Evolutionary conservation across 2,329 filamentous ascomycete genomes (phyloP), one percentile per base, ranked within the genome.

Genomic region (Chaetomium strumarium): DNA sequence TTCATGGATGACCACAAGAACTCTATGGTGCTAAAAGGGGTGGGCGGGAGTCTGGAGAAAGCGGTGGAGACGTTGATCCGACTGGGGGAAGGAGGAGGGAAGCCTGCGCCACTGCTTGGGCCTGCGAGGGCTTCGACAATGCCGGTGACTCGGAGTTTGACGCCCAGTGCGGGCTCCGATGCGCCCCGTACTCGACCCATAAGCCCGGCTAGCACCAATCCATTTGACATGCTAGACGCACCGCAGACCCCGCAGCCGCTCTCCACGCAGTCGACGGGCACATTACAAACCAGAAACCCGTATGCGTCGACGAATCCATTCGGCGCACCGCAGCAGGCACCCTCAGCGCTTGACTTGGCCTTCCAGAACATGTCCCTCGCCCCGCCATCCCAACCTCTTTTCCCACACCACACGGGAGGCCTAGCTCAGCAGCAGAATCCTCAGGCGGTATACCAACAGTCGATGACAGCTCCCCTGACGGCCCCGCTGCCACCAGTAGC

Each of bases 1-100:
- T 99, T 99, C 63, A 75, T 74, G 4, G 90, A 99, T 65, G 83
- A 86, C 39, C 88, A 86, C 61, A 82, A 87, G 54, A 97, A 96
- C 64, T 77, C 82, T 5, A 83, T 86, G 48, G 83, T 96, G 24
- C 72, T 99, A 16, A 91, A 90, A 66, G 86, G 87, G 3, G 78
- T 95, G 30, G 84, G 86, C 63, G 91, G 92, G 4, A 91, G 93
- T 64, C 66, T 99, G 53, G 90, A 96, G 61, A 86, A 83, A 67
- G 84, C 92, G 0, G 83, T 97, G 41, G 92, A 97, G 68, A 82
- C 89, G 16, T 71, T 99, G 63, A 82, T 93, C 52, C 81, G 90
- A 60, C 71, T 96, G 37, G 92, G 91, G 24, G 90, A 95, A 64
- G 84, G 82, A 31, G 53, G 58, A 14, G 58, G 57, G 9, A 59